phyloP scores from a whole-genome alignment of 768 basidiomycete genomes.

The Leucosporidium scottii region DNA sequence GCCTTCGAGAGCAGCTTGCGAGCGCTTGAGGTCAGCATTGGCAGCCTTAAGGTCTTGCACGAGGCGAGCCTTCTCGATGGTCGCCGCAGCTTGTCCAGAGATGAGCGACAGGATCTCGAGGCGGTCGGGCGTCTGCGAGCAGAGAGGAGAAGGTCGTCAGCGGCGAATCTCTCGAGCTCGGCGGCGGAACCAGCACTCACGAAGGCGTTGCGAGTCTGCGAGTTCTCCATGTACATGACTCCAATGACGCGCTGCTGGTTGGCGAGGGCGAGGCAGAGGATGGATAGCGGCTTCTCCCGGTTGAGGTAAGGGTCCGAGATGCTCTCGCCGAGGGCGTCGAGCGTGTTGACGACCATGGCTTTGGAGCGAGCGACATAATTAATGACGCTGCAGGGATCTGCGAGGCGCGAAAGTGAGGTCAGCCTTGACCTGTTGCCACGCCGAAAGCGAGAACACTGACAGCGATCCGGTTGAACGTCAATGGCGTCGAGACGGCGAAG shows the following conservation, averaged over 20 bases:
- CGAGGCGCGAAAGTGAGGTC: too few relatives aligned
- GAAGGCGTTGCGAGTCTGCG: constrained; percentile 27
- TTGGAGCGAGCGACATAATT: constrained; percentile 23
- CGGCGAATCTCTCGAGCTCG: not conserved
- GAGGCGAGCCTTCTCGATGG: constrained; percentile 28
- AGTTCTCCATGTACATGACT: constrained; percentile 25
- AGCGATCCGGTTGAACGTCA: constrained; percentile 15
- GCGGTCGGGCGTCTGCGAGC: constrained; percentile 24
- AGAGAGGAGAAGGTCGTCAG: too few relatives aligned
- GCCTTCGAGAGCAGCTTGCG: constrained; percentile 25
- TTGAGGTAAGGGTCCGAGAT: constrained; percentile 12
- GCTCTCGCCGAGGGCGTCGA: constrained; percentile 11
- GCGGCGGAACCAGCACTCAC: not conserved
- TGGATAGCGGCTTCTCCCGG: constrained; percentile 10
- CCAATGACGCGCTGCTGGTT: constrained; percentile 27
- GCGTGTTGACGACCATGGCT: constrained; percentile 23
- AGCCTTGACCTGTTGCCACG: too few relatives aligned
- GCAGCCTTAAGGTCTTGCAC: constrained; percentile 20
- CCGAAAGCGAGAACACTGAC: not conserved
- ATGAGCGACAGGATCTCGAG: constrained; percentile 32
- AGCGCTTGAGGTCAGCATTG: constrained; percentile 21
- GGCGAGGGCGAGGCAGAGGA: constrained; percentile 24
- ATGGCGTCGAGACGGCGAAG: constrained; percentile 21
- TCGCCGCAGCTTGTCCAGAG: constrained; percentile 18
- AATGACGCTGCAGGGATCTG: constrained; percentile 26